These are phyloP conservation scores for Podospora anserina DNA, from an alignment of 495 filamentous ascomycete genomes.

Conservation along the genomic window DNA sequence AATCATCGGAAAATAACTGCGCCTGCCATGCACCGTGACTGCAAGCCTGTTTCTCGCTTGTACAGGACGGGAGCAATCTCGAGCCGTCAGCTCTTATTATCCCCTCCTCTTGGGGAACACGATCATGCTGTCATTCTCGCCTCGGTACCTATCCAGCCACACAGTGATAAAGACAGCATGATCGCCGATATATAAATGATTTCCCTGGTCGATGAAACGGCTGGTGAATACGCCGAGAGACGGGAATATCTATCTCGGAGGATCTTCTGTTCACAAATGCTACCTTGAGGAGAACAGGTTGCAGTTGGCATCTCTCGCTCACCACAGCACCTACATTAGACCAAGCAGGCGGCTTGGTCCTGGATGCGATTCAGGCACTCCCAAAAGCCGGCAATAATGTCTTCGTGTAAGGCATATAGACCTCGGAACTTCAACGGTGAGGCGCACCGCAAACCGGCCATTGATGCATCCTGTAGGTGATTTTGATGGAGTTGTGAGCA, in stretches of 20 bases:
- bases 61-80: not conserved
- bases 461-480: not conserved
- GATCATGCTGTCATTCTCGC: not conserved
- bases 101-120: not conserved
- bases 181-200: not conserved
- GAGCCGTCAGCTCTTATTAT: not conserved
- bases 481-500: not conserved
- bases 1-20: slow-evolving; percentile 21
- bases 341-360: not conserved
- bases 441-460: not conserved
- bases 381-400: not conserved
- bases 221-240: not conserved
- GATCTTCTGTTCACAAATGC: not conserved
- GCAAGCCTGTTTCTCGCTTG: not conserved
- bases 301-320: not conserved
- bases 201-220: not conserved
- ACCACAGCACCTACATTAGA: not conserved
- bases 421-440: not conserved
- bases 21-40: not conserved
- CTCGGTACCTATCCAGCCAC: not conserved
- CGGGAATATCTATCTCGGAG: not conserved
- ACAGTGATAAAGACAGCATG: not conserved
- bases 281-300: not conserved
- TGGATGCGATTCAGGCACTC: not conserved
- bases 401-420: not conserved